A percentile compares a stretch with the other conserved stretches of the same genome.
phyloP scores from a whole-genome alignment of 257 asterid species.

The Petrea volubilis region DNA sequence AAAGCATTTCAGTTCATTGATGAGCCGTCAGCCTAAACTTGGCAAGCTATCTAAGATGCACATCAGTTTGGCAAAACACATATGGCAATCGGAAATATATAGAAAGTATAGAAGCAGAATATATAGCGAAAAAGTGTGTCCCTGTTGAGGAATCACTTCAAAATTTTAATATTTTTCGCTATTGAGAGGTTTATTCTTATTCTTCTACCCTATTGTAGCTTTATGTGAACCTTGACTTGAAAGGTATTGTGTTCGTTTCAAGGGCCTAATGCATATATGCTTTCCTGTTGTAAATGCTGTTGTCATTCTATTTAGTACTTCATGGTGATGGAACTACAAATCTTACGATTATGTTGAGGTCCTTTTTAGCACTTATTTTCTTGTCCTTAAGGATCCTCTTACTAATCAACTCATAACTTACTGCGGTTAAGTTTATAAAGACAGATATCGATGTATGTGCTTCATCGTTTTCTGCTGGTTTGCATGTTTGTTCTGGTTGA shows the following conservation, averaged over 20 bases:
- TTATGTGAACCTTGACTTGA: not conserved
- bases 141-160: not conserved
- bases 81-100: not conserved
- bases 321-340: not conserved
- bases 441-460: too few relatives aligned
- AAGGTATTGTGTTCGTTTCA: not conserved
- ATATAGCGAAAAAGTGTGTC: not conserved
- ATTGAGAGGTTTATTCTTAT: not conserved
- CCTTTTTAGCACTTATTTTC: too few relatives aligned
- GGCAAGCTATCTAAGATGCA: slow-evolving; percentile 6
- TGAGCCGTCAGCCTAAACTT: not conserved
- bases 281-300: not conserved
- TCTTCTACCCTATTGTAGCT: not conserved
- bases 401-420: too few relatives aligned
- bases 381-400: too few relatives aligned
- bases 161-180: not conserved
- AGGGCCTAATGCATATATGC: not conserved
- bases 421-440: too few relatives aligned
- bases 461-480: too few relatives aligned
- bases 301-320: too few relatives aligned
- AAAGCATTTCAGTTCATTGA: not conserved
- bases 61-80: not conserved
- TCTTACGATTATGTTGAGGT: not conserved
- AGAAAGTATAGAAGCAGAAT: not conserved
- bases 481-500: too few relatives aligned